A percentile compares a stretch with the other conserved stretches of the same genome.
phyloP scores from a whole-genome alignment of 805 yeast species.

The Wickerhamomyces strasburgensis region DNA sequence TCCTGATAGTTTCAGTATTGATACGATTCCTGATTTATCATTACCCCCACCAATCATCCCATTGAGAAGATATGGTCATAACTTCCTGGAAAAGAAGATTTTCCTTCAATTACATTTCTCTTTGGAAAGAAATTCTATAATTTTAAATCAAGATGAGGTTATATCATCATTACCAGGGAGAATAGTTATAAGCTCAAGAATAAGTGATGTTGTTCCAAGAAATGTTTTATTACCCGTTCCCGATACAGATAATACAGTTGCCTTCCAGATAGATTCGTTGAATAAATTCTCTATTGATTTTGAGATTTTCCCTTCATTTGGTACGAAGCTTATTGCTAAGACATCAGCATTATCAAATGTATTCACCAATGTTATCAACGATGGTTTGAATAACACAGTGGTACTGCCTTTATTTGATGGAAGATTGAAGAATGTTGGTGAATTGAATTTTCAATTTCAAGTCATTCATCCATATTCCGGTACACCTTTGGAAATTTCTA shows the following conservation, averaged over 20 bases:
- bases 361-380: conserved; percentile 32
- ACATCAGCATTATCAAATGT: conserved; percentile 68
- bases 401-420: conserved; percentile 77
- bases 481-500: conserved; percentile 75
- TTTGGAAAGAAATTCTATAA: conserved; percentile 36
- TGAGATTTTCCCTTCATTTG: conserved; percentile 91
- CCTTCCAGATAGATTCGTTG: conserved; percentile 79
- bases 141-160: conserved; percentile 40
- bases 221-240: conserved; percentile 71
- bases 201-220: conserved; percentile 82
- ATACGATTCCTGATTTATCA: conserved; percentile 82
- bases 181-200: conserved; percentile 71
- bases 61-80: conserved; percentile 89
- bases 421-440: conserved; percentile 78
- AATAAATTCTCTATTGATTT: conserved; percentile 75
- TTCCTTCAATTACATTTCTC: conserved; percentile 73
- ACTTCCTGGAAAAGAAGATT: conserved; percentile 85
- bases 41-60: conserved; percentile 97
- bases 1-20: conserved; percentile 39
- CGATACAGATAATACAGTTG: conserved; percentile 54
- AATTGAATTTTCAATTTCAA: conserved; percentile 69
- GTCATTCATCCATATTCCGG: conserved; percentile 89
- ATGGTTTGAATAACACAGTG: conserved; percentile 34
- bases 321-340: conserved; percentile 87
- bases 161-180: conserved; percentile 63